Base-by-base conservation (phyloP, 1,139 yeast genomes). In the Blastobotrys illinoisensis region DNA sequence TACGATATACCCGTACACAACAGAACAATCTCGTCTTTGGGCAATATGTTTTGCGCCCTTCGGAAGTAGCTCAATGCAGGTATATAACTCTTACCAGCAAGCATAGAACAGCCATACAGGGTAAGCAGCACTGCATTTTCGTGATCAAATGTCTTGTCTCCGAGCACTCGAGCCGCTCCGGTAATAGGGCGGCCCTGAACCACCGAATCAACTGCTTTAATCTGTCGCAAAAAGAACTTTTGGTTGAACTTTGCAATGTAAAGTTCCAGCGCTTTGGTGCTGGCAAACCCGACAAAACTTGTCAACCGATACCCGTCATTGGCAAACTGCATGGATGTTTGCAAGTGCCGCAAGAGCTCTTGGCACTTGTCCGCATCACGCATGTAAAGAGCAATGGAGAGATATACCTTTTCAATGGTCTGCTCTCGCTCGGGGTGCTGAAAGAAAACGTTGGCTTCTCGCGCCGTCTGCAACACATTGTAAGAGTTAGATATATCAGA, bases 231-330 rank as follows among this genome's bases (percentile, higher is more conserved):
- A 61, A 91, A 83, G 67, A 84, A 93, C 69, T 93, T 93, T 64
- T 91, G 98, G 64, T 89, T 93, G 57, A 88, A 88, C 46, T 88
- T 83, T 52, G 86, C 84, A 49, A 88, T 83, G 66, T 85, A 85
- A 5, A 79, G 74, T 44, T 80, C 85, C 67, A 80, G 74, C 13
- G 83, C 79, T 13, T 75, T 75, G 9, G 75, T 70, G 1, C 91
- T 88, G 0, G 95, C 81, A 1, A 85, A 74, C 57, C 85, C 82
- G 51, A 88, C 78, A 50, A 86, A 80, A 64, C 86, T 71, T 67
- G 88, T 89, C 32, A 89, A 69, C 57, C 84, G 81, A 62, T 83
- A 78, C 0, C 83, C 78, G 58, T 83, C 83, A 46, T 88, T 84
- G 24, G 88, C 82, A 68, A 91, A 89, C 67, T 88, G 97, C 62